Base-by-base conservation (phyloP, 108 stramenopile species). In the Chaetoceros tenuissimus region DNA sequence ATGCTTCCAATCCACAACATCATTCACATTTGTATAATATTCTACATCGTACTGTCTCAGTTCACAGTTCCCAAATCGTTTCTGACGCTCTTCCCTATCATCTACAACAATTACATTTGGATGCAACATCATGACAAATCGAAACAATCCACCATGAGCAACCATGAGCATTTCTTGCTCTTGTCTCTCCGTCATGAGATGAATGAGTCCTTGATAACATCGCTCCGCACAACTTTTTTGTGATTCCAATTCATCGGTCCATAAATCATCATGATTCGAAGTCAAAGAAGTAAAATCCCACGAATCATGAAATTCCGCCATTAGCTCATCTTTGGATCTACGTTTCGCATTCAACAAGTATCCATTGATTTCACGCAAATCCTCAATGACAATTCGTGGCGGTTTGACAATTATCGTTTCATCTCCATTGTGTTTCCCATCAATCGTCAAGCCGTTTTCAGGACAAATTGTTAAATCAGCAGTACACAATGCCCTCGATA, bases 41-140 rank as follows among this genome's bases (percentile, higher is more conserved):
- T 40, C 8, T 40, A 13, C 34, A 7, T 49, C 48, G 19, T 81
- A 87, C 31, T 66, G 67, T 48, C 89, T 73, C 55, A 86, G 28
- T 55, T 90, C 89, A 58, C 89, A 90, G 61, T 90, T 90, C 26
- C 77, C 85, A 63, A 90, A 90, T 53, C 89, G 28, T 23, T 68
- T 54, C 10, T 40, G 17, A n/a, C 3, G 29, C 49, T 82, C 54
- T 17, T 63, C 76, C 34, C 34, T 40, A 5, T 40, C 8, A 73
- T 86, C 84, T 24, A 60, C 29, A 22, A 86, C 44, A 0, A 59
- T 43, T 7, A 90, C 77, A 24, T 57, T 62, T 3, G 75, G 66
- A 63, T 84, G 79, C 10, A 64, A 40, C 44, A 63, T 79, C 84
- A 89, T 79, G 0, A 56, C 54, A 46, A 81, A 81, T 10, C 75